A percentile compares a stretch with the other conserved stretches of the same genome.
Conservation (phyloP, 768 basidiomycete species). For the Rubroboletus satanas region DNA sequence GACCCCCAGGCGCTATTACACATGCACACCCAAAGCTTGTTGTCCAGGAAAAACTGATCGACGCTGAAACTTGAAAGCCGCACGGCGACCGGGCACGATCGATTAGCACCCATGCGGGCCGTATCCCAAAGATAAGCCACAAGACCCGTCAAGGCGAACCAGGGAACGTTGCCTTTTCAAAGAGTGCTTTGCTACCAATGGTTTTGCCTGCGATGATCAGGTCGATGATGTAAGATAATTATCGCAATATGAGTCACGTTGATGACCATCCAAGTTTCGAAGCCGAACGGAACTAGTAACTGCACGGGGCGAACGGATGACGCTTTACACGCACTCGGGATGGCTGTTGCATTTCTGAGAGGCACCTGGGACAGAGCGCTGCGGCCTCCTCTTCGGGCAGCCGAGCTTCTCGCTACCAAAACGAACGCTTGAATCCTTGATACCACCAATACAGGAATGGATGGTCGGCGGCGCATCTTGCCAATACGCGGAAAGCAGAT, state of each 20-base stretch:
- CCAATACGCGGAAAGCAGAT: background rate
- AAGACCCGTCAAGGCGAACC: background rate
- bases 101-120: background rate
- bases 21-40: background rate
- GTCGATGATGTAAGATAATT: background rate
- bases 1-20: background rate
- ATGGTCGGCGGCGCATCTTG: background rate
- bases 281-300: background rate
- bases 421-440: background rate
- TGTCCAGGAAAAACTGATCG: background rate
- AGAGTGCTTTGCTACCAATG: background rate
- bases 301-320: background rate
- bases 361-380: background rate
- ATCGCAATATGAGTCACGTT: background rate
- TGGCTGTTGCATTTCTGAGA: background rate
- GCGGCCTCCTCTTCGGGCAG: background rate
- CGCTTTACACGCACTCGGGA: background rate
- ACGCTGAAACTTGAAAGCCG: background rate
- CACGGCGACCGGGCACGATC: background rate
- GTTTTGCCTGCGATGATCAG: background rate
- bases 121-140: too few relatives aligned
- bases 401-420: background rate
- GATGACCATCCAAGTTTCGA: too few relatives aligned
- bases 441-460: too few relatives aligned
- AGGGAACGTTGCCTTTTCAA: background rate